phyloP scores from a whole-genome alignment of 805 yeast genomes.

The Candida qinlingensis region DNA sequence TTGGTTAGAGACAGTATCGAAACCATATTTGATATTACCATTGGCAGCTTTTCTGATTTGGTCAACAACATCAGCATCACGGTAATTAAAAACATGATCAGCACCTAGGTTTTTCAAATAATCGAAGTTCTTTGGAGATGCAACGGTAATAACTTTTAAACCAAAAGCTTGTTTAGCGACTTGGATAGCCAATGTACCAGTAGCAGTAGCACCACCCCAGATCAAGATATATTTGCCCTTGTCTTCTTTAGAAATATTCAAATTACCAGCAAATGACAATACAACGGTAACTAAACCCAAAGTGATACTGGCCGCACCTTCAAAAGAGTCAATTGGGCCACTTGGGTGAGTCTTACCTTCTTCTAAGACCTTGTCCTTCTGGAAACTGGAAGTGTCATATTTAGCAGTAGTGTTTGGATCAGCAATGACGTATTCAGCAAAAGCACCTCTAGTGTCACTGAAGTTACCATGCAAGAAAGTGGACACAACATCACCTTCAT shows the following conservation, averaged over 20 bases:
- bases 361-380: constrained; percentile 17
- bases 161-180: constrained; percentile 44
- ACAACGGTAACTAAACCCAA: constrained; percentile 40
- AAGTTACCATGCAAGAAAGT: constrained; percentile 52
- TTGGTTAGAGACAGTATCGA: constrained; percentile 31
- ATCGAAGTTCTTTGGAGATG: constrained; percentile 42
- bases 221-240: constrained; percentile 38
- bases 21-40: constrained; percentile 26
- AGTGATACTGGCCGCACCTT: constrained; percentile 52
- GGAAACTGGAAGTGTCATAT: constrained; percentile 11
- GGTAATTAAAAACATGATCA: constrained; percentile 44
- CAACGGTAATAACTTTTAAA: constrained; percentile 40
- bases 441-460: constrained; percentile 46
- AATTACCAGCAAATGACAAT: constrained; percentile 42
- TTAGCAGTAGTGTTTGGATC: constrained; percentile 38
- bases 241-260: constrained; percentile 36
- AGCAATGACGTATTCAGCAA: constrained; percentile 46
- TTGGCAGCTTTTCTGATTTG: constrained; percentile 32
- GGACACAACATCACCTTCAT: constrained; percentile 55
- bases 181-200: constrained; percentile 57
- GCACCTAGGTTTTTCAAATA: constrained; percentile 44
- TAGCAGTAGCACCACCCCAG: constrained; percentile 68
- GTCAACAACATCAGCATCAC: constrained; percentile 39
- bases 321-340: constrained; percentile 43
- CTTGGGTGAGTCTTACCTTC: constrained; percentile 26